A percentile compares a stretch with the other conserved stretches of the same genome.
Conservation (phyloP, 305 asterid genomes). For the Salvia sclarea region DNA sequence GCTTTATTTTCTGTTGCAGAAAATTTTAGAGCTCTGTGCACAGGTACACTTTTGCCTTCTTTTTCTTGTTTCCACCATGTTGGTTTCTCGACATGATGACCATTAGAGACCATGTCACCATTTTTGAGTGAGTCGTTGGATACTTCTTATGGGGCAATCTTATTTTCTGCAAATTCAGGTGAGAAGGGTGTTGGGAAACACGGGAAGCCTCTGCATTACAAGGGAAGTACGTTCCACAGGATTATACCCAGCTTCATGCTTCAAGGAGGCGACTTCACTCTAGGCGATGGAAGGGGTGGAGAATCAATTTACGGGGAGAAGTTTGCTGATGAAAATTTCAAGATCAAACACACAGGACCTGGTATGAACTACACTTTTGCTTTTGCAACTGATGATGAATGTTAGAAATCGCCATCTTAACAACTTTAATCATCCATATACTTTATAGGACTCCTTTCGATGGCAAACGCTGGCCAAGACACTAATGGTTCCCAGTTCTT, state of each 20-base stretch:
- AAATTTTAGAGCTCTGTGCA: conserved; percentile 34
- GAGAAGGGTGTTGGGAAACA: conserved; percentile 28
- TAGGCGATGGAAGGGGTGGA: conserved; percentile 97
- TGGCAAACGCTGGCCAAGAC: conserved; percentile 50
- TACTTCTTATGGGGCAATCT: not conserved
- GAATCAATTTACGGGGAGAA: conserved; percentile 92
- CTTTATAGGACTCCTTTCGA: conserved; percentile 42
- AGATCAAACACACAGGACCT: conserved; percentile 93
- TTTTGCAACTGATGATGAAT: not conserved
- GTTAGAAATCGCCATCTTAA: not conserved
- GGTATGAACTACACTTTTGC: conserved; percentile 48
- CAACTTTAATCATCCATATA: not conserved
- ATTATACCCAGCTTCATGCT: conserved; percentile 97
- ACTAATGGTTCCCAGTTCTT: conserved; percentile 55
- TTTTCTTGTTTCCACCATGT: conserved; percentile 16
- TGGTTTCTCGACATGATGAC: not conserved
- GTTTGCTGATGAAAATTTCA: conserved; percentile 93
- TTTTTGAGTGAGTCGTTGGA: conserved; percentile 7
- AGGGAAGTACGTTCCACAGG: conserved; percentile 89
- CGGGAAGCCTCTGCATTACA: conserved; percentile 73
- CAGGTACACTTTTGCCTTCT: conserved; percentile 19
- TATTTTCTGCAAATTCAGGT: conserved; percentile 27
- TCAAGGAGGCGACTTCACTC: conserved; percentile 99
- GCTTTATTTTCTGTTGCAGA: conserved; percentile 20
- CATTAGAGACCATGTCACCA: not conserved